These are phyloP conservation scores for Circinella minor DNA, from an alignment of 371 early-diverging fungal genomes.

Conservation along the genomic window DNA sequence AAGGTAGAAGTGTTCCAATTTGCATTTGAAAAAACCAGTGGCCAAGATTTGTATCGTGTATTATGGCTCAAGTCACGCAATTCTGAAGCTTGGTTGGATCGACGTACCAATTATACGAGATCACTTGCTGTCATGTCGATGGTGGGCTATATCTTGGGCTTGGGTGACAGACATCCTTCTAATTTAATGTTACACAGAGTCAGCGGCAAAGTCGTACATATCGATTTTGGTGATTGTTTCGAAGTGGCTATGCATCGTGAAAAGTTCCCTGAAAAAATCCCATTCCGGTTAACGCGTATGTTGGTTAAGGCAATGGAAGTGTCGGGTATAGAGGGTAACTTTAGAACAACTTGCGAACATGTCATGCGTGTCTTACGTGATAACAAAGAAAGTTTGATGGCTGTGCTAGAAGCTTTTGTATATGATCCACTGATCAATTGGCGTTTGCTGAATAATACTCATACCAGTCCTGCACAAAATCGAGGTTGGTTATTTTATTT, in stretches of 20 bases:
- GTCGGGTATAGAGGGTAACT: constrained; percentile 95
- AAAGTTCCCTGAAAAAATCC: constrained; percentile 97
- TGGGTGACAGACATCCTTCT: constrained; percentile 98
- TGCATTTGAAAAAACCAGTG: constrained; percentile 92
- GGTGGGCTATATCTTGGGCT: constrained; percentile 97
- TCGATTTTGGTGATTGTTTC: constrained; percentile 99
- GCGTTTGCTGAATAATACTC: constrained; percentile 63
- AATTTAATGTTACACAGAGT: constrained; percentile 95
- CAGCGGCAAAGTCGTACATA: constrained; percentile 97
- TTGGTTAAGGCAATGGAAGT: constrained; percentile 97
- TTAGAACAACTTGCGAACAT: constrained; percentile 94
- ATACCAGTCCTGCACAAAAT: constrained; percentile 49
- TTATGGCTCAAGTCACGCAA: constrained; percentile 96
- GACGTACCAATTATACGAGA: constrained; percentile 95
- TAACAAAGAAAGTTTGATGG: constrained; percentile 98
- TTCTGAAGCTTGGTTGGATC: constrained; percentile 95
- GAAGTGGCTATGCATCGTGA: constrained; percentile 98
- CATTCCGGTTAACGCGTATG: constrained; percentile 99
- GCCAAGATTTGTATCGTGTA: constrained; percentile 94
- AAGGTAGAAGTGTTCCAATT: constrained; percentile 98
- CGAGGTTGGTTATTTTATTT: constrained; percentile 21
- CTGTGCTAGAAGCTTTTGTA: constrained; percentile 97
- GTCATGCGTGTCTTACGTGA: constrained; percentile 96
- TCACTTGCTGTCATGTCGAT: constrained; percentile 98
- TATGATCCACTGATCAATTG: constrained; percentile 98